phyloP scores from a whole-genome alignment of 768 basidiomycete species.

The Lactarius evosmus region DNA sequence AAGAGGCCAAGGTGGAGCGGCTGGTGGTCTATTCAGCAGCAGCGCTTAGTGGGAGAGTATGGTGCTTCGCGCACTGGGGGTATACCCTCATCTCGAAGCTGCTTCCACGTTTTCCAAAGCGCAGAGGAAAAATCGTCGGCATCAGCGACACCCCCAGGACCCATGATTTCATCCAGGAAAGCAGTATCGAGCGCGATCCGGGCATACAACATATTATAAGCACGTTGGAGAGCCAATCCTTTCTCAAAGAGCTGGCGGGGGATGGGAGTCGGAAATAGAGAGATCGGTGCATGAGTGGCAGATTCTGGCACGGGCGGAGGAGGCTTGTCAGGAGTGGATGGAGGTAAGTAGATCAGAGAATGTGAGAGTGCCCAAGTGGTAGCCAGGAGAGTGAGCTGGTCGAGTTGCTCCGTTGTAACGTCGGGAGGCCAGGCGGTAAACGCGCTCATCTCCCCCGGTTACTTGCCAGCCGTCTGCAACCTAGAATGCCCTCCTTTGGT shows the following conservation, averaged over 20 bases:
- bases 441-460: background rate
- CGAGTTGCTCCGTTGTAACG: constrained; percentile 55
- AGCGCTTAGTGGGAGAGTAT: constrained; percentile 22
- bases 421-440: constrained; percentile 65
- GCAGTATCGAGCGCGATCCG: constrained; percentile 72
- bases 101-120: constrained; percentile 86
- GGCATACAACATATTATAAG: constrained; percentile 85
- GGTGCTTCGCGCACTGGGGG: constrained; percentile 44
- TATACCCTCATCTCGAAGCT: constrained; percentile 60
- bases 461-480: background rate
- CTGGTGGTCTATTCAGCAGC: constrained; percentile 42
- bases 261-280: constrained; percentile 85
- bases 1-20: constrained; percentile 85
- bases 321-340: constrained; percentile 32
- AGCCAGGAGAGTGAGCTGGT: constrained; percentile 58
- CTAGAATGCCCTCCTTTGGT: too few species aligned
- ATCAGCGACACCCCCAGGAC: constrained; percentile 69
- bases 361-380: constrained; percentile 83
- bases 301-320: constrained; percentile 56
- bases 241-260: constrained; percentile 67
- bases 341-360: constrained; percentile 79
- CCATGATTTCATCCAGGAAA: constrained; percentile 85
- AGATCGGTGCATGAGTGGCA: constrained; percentile 88
- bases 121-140: constrained; percentile 85
- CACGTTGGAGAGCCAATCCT: constrained; percentile 63